These are phyloP conservation scores for Plasmodium coatneyi DNA, from an alignment of 169 alveolate species.

Conservation along the genomic window DNA sequence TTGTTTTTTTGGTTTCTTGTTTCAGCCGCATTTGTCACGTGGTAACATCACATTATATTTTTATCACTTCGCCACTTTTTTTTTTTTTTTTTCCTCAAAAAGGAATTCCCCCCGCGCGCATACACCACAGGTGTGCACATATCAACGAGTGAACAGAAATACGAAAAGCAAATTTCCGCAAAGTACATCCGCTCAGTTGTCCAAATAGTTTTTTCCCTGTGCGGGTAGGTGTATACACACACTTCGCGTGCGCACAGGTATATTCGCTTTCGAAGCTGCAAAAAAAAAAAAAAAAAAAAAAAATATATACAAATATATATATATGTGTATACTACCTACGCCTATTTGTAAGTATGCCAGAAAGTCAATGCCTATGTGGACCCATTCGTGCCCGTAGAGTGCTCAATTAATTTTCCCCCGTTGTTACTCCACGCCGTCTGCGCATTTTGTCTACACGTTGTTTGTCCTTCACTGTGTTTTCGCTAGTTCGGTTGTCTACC, in stretches of 20 bases:
- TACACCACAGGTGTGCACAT: neutral
- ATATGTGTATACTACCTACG: neutral
- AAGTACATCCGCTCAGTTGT: neutral
- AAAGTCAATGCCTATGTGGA: neutral
- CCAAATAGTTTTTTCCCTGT: neutral
- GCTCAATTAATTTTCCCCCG: neutral
- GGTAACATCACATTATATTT: neutral
- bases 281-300: neutral
- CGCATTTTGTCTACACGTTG: neutral
- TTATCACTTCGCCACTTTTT: neutral
- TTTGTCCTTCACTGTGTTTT: neutral
- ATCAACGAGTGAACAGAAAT: neutral
- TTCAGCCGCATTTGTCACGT: neutral
- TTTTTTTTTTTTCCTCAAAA: constrained; percentile 3
- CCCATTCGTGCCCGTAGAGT: neutral
- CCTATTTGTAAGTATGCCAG: neutral
- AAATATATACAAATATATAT: too few relatives aligned
- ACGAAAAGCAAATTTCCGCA: neutral
- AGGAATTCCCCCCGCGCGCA: constrained; percentile 1
- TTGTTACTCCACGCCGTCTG: neutral
- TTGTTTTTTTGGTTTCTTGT: neutral
- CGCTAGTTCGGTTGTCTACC: neutral
- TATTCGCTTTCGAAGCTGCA: neutral
- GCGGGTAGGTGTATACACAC: neutral
- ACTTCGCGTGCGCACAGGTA: neutral